phyloP scores from a whole-genome alignment of 495 filamentous ascomycete genomes.

The Aspergillus conjunctus region DNA sequence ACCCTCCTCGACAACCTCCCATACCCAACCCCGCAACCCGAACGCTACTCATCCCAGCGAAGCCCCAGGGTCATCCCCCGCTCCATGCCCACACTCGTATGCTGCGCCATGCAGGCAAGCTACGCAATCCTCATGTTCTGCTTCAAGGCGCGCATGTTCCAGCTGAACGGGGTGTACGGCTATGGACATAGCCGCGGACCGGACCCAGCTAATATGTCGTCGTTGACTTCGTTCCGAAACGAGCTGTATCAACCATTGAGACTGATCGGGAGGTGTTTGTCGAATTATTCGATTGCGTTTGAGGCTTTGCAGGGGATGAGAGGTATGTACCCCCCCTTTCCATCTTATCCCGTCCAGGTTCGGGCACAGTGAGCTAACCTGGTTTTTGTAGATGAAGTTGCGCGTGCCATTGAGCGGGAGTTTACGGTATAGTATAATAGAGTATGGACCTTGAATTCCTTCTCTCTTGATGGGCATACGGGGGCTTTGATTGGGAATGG shows the following conservation, averaged over 20 bases:
- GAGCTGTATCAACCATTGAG: conserved; percentile 15
- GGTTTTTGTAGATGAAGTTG: too few species aligned
- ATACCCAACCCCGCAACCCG: not conserved
- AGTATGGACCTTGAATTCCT: not conserved
- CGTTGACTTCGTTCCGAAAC: conserved; percentile 9
- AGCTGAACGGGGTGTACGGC: not conserved
- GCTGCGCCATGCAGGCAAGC: conserved; percentile 11
- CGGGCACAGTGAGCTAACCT: not conserved
- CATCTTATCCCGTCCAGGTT: not conserved
- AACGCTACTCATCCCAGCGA: not conserved
- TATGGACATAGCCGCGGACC: not conserved
- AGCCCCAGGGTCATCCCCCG: not conserved
- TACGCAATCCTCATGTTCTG: conserved; percentile 7
- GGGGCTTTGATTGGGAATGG: too few species aligned
- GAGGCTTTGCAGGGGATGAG: conserved; percentile 19
- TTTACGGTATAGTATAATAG: conserved; percentile 1
- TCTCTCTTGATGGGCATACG: not conserved
- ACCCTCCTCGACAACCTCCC: conserved; percentile 9
- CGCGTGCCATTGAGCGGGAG: conserved; percentile 15
- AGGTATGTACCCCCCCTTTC: conserved; percentile 2
- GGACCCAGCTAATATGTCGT: not conserved
- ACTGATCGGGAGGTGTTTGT: conserved; percentile 6
- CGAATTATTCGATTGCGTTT: conserved; percentile 14
- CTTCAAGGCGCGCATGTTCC: conserved; percentile 10
- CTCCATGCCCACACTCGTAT: conserved; percentile 8